Evolutionary conservation across 78 protist species (phyloP), one percentile per base, ranked within the genome.

Genomic region (Mastigamoeba balamuthi): DNA sequence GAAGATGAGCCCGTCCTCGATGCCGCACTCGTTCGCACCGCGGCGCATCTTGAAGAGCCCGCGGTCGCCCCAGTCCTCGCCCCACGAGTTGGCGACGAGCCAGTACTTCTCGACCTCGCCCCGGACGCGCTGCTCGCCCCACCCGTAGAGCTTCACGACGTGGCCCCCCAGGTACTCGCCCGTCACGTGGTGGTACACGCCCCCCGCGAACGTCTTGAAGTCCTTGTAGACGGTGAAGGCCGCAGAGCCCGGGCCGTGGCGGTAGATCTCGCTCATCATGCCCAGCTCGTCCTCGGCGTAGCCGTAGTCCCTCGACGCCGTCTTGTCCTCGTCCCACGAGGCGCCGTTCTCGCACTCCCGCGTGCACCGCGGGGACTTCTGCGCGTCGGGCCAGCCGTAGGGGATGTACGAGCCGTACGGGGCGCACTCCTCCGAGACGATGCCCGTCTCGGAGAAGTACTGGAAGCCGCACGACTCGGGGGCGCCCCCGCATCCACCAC

Each of bases 401-500:
- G 58, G 17, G 17, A 25, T 48, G 58, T 48, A 48, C 58, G 17
- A 25, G 17, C 17, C 58, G 64, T 80, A 80, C 8, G 85, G 85
- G 25, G 64, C 27, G 85, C 85, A 80, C 9, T 6, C 25, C 40
- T 43, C 66, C 8, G 77, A 27, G 8, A 29, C 71, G 4, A 80
- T 39, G 3, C 85, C 85, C 6, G 4, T 0, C 10, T 3, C 25
- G 30, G 1, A 6, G 73, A 76, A 67, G 80, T 66, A 81, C 27
- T 4, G 6, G 83, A 85, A 86, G 6, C 77, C 84, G 23, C 40
- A 36, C 44, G 0, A 5, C 28, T 76, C 27, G 40, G 8, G 36
- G 35, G 86, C 90, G 71, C 90, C 90, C 27, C 41, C 10, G 82
- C 90, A 86, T 33, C 87, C 86, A 33, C 38, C 76, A 42, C 74